Conservation (phyloP, 805 yeast genomes). For the Pichia insulana region DNA sequence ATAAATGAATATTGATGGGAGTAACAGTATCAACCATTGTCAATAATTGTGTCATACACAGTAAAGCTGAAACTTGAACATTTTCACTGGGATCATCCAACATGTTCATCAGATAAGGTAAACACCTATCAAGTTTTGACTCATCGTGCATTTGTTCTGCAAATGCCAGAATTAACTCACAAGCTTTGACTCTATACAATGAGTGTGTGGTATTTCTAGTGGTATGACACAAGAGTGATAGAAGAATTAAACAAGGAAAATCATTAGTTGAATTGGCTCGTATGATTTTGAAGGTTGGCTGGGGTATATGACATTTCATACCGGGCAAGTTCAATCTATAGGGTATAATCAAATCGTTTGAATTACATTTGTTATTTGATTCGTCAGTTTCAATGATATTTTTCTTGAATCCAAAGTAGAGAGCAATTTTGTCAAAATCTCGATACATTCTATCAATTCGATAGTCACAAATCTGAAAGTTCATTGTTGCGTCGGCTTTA, state of each 20-base stretch:
- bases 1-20: constrained; percentile 66
- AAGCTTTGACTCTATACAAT: constrained; percentile 52
- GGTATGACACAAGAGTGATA: constrained; percentile 51
- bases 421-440: constrained; percentile 45
- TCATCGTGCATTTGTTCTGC: constrained; percentile 76
- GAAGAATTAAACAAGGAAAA: constrained; percentile 47
- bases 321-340: constrained; percentile 44
- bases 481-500: not conserved
- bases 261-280: constrained; percentile 22
- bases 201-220: constrained; percentile 54
- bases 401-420: constrained; percentile 31
- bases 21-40: constrained; percentile 54
- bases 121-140: constrained; percentile 71
- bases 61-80: constrained; percentile 61
- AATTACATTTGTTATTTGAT: constrained; percentile 7
- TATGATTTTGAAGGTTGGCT: constrained; percentile 27
- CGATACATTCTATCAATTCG: constrained; percentile 52
- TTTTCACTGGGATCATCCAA: constrained; percentile 58
- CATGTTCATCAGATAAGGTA: constrained; percentile 72
- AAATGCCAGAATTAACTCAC: constrained; percentile 68
- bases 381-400: constrained; percentile 12
- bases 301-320: constrained; percentile 38
- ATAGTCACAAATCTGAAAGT: constrained; percentile 38
- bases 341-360: constrained; percentile 25
- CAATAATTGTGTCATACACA: constrained; percentile 59